Conservation (phyloP, 257 asterid species). For the Jacaranda mimosifolia region DNA sequence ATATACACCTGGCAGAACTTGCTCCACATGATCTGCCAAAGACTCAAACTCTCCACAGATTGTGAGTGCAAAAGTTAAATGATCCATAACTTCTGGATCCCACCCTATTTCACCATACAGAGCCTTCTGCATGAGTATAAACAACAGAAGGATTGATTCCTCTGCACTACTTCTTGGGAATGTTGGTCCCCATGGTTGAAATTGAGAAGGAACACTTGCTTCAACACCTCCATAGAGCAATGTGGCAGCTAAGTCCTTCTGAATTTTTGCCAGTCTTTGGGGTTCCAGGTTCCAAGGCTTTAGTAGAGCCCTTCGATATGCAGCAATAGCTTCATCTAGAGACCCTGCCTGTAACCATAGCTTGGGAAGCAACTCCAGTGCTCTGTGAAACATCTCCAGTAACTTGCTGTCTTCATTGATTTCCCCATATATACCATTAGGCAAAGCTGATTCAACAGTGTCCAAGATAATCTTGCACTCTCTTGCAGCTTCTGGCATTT, state of each 20-base stretch:
- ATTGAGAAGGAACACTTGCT: constrained; percentile 53
- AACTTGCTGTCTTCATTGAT: constrained; percentile 67
- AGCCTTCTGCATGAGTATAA: constrained; percentile 65
- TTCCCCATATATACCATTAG: constrained; percentile 60
- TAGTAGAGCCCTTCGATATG: constrained; percentile 71
- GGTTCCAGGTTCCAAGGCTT: constrained; percentile 84
- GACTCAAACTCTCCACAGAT: constrained; percentile 61
- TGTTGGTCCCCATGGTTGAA: constrained; percentile 41
- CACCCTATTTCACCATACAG: constrained; percentile 67
- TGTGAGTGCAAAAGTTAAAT: constrained; percentile 73
- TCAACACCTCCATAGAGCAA: constrained; percentile 84
- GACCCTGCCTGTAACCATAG: constrained; percentile 75
- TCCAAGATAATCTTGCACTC: constrained; percentile 88
- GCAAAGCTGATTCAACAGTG: constrained; percentile 83
- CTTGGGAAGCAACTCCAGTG: constrained; percentile 80
- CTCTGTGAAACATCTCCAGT: constrained; percentile 81
- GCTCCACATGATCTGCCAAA: constrained; percentile 78
- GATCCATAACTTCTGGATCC: constrained; percentile 83
- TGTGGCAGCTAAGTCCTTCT: constrained; percentile 71
- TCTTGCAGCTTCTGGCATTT: constrained; percentile 74
- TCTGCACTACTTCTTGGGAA: constrained; percentile 57
- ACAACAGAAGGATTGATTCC: constrained; percentile 82
- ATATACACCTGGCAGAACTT: constrained; percentile 72
- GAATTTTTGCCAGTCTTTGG: constrained; percentile 67
- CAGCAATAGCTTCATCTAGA: constrained; percentile 74